These are phyloP conservation scores for Fusarium virguliforme DNA, from an alignment of 2,329 filamentous ascomycete species.

Conservation along the genomic window DNA sequence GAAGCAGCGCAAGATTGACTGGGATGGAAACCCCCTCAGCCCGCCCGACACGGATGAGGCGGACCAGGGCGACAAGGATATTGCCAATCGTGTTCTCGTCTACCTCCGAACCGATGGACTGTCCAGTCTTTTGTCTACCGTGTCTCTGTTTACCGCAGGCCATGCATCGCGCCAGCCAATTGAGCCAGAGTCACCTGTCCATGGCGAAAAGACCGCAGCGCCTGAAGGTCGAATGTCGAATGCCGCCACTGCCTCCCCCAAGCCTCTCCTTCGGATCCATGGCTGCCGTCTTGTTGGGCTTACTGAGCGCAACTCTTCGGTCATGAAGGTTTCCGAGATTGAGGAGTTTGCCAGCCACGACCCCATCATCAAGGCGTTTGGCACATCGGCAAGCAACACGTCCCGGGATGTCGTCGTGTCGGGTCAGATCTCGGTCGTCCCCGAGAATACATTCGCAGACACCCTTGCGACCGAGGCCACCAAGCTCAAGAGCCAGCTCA, in stretches of 20 bases:
- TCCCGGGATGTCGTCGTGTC: constrained; percentile 75
- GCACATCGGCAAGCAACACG: constrained; percentile 54
- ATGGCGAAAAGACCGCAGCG: constrained; percentile 1
- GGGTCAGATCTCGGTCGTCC: constrained; percentile 84
- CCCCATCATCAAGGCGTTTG: constrained; percentile 91
- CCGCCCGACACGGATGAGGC: neutral
- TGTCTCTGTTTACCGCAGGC: constrained; percentile 32
- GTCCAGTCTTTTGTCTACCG: constrained; percentile 43
- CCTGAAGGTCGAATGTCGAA: neutral
- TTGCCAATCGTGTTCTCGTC: constrained; percentile 30
- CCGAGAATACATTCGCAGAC: constrained; percentile 83
- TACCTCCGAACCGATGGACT: constrained; percentile 48
- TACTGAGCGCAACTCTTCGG: constrained; percentile 91
- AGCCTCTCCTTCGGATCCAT: constrained; percentile 61
- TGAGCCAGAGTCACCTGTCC: neutral
- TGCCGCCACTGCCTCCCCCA: neutral
- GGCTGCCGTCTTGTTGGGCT: constrained; percentile 88
- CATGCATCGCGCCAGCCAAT: neutral
- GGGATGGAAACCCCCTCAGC: constrained; percentile 68
- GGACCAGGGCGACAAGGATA: neutral
- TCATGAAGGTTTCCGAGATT: constrained; percentile 91
- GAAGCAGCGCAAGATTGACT: constrained; percentile 90
- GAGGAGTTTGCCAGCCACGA: constrained; percentile 81
- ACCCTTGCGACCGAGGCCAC: constrained; percentile 80
- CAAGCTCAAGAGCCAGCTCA: constrained; percentile 78